These are phyloP conservation scores for Globisporangium orthogonon DNA, from an alignment of 352 stramenopile genomes.

Conservation along the genomic window DNA sequence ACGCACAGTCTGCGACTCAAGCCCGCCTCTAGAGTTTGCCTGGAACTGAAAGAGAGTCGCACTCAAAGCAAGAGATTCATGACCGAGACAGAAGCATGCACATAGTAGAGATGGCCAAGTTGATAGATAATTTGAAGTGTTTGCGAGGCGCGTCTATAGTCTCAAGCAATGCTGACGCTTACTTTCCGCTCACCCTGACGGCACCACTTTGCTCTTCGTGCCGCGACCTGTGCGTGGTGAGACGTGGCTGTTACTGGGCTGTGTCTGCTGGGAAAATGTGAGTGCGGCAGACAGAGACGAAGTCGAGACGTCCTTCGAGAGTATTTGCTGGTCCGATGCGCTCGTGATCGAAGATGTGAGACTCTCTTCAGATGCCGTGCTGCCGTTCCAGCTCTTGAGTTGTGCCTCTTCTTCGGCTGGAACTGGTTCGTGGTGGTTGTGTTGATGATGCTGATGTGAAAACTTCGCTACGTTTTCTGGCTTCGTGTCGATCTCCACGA, in stretches of 20 bases:
- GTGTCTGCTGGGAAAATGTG: slow-evolving; percentile 3
- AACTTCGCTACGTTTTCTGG: not conserved
- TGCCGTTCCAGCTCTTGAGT: slow-evolving; percentile 10
- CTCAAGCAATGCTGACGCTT: not conserved
- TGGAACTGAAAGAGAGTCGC: not conserved
- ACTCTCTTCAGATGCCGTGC: slow-evolving; percentile 10
- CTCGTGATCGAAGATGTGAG: slow-evolving; percentile 8
- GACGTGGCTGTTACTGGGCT: slow-evolving; percentile 2
- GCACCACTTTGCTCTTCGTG: slow-evolving; percentile 29
- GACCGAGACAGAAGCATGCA: no score
- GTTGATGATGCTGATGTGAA: not conserved
- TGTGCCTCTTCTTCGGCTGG: slow-evolving; percentile 1
- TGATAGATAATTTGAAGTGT: not conserved
- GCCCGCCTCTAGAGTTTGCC: slow-evolving; percentile 5
- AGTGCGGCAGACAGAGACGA: slow-evolving; percentile 14
- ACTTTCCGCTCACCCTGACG: slow-evolving; percentile 17
- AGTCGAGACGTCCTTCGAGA: slow-evolving; percentile 15
- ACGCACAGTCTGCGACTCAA: no score
- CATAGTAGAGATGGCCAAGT: not conserved
- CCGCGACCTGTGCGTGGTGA: slow-evolving; percentile 15
- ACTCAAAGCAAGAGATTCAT: no score
- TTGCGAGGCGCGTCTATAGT: slow-evolving; percentile 1
- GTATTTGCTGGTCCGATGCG: slow-evolving; percentile 8
- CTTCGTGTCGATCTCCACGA: not conserved
- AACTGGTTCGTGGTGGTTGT: not conserved